Percentiles rank a stretch among this genome's conserved stretches.
These are phyloP conservation scores for Pelargonium australe DNA, from an alignment of 441 rosid species.

Conservation along the genomic window DNA sequence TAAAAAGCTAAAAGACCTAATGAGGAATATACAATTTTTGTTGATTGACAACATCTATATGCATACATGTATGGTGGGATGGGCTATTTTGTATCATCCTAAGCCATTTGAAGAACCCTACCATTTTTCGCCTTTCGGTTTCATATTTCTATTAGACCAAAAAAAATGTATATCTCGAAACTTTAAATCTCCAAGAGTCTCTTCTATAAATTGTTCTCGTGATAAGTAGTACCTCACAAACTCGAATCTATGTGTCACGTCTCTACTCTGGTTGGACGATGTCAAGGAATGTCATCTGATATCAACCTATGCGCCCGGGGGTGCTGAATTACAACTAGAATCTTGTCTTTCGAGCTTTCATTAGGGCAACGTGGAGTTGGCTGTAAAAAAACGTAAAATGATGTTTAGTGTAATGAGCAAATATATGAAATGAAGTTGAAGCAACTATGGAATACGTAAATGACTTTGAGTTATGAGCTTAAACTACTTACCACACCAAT, in stretches of 20 bases:
- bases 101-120: not conserved
- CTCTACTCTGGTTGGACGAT: not conserved
- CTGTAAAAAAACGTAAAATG: conserved; percentile 29
- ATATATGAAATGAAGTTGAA: not conserved
- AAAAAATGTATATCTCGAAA: not conserved
- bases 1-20: too few relatives aligned
- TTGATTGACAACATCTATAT: too few relatives aligned
- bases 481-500: conserved; percentile 66
- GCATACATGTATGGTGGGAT: too few relatives aligned
- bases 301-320: conserved; percentile 38
- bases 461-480: not conserved
- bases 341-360: conserved; percentile 41
- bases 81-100: too few relatives aligned
- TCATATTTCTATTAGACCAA: not conserved
- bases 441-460: not conserved
- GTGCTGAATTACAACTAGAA: conserved; percentile 74
- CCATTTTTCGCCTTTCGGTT: not conserved
- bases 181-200: not conserved
- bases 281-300: not conserved
- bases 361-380: conserved; percentile 41
- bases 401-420: too few relatives aligned
- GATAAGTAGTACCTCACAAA: not conserved
- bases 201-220: conserved; percentile 9
- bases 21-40: too few relatives aligned
- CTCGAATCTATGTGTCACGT: too few relatives aligned